phyloP scores from a whole-genome alignment of 148 eudicot species.

The Rhododendron molle region DNA sequence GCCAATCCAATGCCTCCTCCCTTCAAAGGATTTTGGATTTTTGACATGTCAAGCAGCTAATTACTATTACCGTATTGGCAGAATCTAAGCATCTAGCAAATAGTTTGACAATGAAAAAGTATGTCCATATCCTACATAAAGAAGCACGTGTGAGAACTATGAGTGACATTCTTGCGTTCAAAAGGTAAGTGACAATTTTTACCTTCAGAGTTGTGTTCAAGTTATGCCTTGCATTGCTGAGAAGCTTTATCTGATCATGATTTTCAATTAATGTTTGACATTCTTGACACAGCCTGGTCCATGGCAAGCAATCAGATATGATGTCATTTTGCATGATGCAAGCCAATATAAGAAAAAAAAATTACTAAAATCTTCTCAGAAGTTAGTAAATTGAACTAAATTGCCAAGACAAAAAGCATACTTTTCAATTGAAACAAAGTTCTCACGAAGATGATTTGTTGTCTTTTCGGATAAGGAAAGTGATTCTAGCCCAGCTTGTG shows the following conservation, averaged over 20 bases:
- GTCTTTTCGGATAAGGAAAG: conserved; percentile 78
- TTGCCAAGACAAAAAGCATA: conserved; percentile 27
- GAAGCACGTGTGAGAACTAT: neutral
- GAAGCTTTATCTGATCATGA: conserved; percentile 97
- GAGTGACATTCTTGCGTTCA: neutral
- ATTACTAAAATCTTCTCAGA: neutral
- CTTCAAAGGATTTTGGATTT: neutral
- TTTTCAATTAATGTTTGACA: conserved; percentile 96
- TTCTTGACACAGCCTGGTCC: conserved; percentile 82
- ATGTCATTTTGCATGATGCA: conserved; percentile 1
- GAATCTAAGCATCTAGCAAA: neutral
- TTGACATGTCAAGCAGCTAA: neutral
- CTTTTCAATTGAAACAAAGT: conserved; percentile 90
- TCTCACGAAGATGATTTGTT: conserved; percentile 66
- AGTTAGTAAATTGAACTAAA: neutral
- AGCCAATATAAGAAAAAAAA: neutral
- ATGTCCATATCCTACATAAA: neutral
- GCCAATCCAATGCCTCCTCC: neutral
- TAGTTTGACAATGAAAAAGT: neutral
- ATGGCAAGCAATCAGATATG: conserved; percentile 15
- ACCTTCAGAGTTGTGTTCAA: conserved; percentile 97
- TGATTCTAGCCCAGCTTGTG: conserved; percentile 89
- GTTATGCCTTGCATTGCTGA: conserved; percentile 96
- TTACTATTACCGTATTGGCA: neutral
- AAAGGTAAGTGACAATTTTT: conserved; percentile 10